phyloP scores from a whole-genome alignment of 1,284 basidiomycete species.

The Moesziomyces sp. region DNA sequence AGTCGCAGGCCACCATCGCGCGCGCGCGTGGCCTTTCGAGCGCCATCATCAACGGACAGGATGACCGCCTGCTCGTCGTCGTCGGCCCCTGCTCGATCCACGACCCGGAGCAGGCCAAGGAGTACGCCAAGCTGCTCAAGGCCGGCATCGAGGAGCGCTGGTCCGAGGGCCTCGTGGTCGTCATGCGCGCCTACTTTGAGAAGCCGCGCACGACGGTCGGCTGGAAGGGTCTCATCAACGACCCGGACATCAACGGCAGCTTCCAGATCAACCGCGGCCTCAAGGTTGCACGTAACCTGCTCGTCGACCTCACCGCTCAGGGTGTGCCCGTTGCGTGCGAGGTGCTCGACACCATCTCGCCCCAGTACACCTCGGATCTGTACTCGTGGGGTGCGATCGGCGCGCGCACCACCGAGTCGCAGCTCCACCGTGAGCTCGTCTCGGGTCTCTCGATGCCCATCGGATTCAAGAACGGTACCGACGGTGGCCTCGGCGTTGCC shows the following conservation, averaged over 20 bases:
- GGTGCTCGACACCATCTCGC: slow-evolving; percentile 77
- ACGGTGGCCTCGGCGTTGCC: slow-evolving; percentile 75
- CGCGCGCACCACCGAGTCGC: slow-evolving; percentile 82
- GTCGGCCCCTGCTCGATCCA: slow-evolving; percentile 95
- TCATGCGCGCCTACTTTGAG: slow-evolving; percentile 94
- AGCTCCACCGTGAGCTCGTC: slow-evolving; percentile 70
- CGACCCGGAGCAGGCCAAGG: slow-evolving; percentile 84
- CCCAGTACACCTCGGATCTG: slow-evolving; percentile 74
- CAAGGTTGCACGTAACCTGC: slow-evolving; percentile 80
- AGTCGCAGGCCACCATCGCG: slow-evolving; percentile 58
- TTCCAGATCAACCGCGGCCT: slow-evolving; percentile 96
- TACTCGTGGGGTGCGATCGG: slow-evolving; percentile 98
- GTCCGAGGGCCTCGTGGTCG: slow-evolving; percentile 79
- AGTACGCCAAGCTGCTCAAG: slow-evolving; percentile 77
- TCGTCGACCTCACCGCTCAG: slow-evolving; percentile 86
- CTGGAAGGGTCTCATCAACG: slow-evolving; percentile 77
- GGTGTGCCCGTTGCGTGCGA: slow-evolving; percentile 95
- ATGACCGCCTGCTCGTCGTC: slow-evolving; percentile 67
- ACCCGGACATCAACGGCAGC: slow-evolving; percentile 90
- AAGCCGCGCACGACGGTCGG: slow-evolving; percentile 82
- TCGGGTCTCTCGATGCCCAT: slow-evolving; percentile 67
- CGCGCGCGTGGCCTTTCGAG: slow-evolving; percentile 52
- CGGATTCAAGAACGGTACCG: slow-evolving; percentile 99
- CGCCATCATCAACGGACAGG: slow-evolving; percentile 62
- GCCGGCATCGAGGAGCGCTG: slow-evolving; percentile 65